These are phyloP conservation scores for Aspergillus taichungensis DNA, from an alignment of 495 filamentous ascomycete genomes.

Conservation along the genomic window DNA sequence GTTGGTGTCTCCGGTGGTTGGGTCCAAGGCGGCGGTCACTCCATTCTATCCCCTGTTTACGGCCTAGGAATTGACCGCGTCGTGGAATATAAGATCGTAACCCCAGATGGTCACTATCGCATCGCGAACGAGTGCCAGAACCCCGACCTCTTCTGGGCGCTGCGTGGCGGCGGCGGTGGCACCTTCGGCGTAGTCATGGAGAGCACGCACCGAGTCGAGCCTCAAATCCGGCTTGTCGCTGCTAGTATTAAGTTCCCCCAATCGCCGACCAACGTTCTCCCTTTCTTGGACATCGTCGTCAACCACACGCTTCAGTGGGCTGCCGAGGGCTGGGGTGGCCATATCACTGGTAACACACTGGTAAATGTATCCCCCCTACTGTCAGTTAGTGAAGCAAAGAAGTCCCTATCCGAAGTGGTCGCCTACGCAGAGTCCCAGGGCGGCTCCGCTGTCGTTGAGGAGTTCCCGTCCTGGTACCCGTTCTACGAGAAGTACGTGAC, in stretches of 20 bases:
- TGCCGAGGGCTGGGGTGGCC: constrained; percentile 40
- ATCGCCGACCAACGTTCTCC: constrained; percentile 16
- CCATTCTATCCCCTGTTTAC: constrained; percentile 26
- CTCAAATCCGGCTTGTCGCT: constrained; percentile 18
- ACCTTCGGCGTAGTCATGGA: constrained; percentile 46
- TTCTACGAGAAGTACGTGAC: constrained; percentile 32
- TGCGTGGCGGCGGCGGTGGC: constrained; percentile 48
- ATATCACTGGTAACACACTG: constrained; percentile 27
- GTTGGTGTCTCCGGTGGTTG: constrained; percentile 34
- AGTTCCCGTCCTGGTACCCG: constrained; percentile 20
- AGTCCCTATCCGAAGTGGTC: constrained; percentile 18
- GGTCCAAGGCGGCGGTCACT: constrained; percentile 34
- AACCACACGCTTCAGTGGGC: constrained; percentile 34
- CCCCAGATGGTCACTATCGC: constrained; percentile 32
- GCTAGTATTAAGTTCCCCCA: constrained; percentile 27
- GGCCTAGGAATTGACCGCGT: constrained; percentile 43
- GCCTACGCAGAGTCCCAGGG: constrained; percentile 22
- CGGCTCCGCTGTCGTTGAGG: constrained; percentile 22
- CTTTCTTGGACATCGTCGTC: constrained; percentile 30
- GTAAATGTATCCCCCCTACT: constrained; percentile 31
- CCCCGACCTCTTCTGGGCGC: constrained; percentile 42
- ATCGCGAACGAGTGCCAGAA: constrained; percentile 34
- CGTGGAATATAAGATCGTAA: constrained; percentile 35
- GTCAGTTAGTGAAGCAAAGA: constrained; percentile 19
- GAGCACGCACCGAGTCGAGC: constrained; percentile 31